A percentile compares a stretch with the other conserved stretches of the same genome.
Conservation (phyloP, 345 rosid species). For the Gossypium longicalyx region DNA sequence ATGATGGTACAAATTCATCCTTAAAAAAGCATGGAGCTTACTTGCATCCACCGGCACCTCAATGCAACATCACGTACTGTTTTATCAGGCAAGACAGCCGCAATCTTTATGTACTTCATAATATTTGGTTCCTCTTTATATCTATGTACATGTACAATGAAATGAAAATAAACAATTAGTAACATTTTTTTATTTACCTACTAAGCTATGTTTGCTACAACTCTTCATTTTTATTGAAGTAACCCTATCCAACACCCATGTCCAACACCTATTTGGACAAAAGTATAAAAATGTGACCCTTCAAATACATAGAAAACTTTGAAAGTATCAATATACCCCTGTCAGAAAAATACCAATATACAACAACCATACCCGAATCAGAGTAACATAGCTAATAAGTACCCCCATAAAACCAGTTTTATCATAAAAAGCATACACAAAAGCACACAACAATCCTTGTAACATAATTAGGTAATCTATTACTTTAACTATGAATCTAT, state of each 20-base stretch:
- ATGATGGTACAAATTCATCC: not conserved
- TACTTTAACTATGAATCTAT: not conserved
- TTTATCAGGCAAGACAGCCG: conserved; percentile 71
- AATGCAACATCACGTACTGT: conserved; percentile 93
- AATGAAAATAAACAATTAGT: not conserved
- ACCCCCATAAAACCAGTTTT: not conserved
- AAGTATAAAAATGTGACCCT: not conserved
- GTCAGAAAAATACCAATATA: not conserved
- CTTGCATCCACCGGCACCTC: conserved; percentile 93
- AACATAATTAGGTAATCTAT: not conserved
- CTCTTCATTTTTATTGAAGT: too few species aligned
- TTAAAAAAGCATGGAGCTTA: conserved; percentile 37
- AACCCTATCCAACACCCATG: not conserved
- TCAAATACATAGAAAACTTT: not conserved
- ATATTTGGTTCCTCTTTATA: conserved; percentile 69
- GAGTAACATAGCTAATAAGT: not conserved
- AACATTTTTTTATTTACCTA: too few species aligned
- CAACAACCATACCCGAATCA: not conserved
- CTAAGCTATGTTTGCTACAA: too few species aligned
- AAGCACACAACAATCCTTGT: not conserved
- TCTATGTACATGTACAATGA: conserved; percentile 28
- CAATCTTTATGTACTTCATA: conserved; percentile 80
- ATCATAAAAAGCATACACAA: not conserved
- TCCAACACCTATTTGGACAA: not conserved
- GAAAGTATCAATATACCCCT: not conserved